phyloP scores from a whole-genome alignment of 352 stramenopile genomes.

The Lagenidium giganteum region DNA sequence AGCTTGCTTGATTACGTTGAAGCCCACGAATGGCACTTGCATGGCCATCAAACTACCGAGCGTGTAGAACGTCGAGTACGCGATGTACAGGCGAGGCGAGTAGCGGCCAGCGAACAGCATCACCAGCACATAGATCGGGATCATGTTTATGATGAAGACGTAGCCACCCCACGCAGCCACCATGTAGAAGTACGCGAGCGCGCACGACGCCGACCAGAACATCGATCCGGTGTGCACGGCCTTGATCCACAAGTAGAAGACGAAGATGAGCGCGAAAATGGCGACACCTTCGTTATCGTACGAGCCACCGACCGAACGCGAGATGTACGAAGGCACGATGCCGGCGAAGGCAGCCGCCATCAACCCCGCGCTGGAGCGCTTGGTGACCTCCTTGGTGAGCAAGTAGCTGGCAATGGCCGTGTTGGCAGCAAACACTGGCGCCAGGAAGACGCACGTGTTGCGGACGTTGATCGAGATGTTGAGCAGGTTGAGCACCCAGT shows the following conservation, averaged over 20 bases:
- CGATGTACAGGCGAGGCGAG: conserved; percentile 92
- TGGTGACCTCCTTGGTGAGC: conserved; percentile 88
- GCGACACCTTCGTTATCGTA: conserved; percentile 99
- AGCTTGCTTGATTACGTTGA: conserved; percentile 91
- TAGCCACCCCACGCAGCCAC: conserved; percentile 96
- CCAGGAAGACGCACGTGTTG: conserved; percentile 91
- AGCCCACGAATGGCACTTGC: conserved; percentile 97
- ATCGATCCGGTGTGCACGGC: conserved; percentile 89
- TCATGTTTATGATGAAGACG: conserved; percentile 99
- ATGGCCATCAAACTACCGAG: conserved; percentile 96
- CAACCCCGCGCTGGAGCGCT: conserved; percentile 83
- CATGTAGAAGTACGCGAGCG: conserved; percentile 97
- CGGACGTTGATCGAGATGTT: conserved; percentile 92
- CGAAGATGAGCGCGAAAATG: conserved; percentile 96
- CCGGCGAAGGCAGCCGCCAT: conserved; percentile 93
- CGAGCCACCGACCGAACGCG: conserved; percentile 93
- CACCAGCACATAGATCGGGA: conserved; percentile 94
- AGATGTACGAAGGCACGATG: conserved; percentile 97
- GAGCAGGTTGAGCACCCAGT: conserved; percentile 88
- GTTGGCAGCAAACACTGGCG: conserved; percentile 87
- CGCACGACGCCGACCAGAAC: conserved; percentile 72
- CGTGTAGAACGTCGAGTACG: conserved; percentile 97
- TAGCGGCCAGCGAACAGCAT: conserved; percentile 93
- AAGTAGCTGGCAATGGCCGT: conserved; percentile 87
- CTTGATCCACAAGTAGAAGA: conserved; percentile 97